phyloP scores from a whole-genome alignment of 208 protist species.

The Leishmania guyanensis region DNA sequence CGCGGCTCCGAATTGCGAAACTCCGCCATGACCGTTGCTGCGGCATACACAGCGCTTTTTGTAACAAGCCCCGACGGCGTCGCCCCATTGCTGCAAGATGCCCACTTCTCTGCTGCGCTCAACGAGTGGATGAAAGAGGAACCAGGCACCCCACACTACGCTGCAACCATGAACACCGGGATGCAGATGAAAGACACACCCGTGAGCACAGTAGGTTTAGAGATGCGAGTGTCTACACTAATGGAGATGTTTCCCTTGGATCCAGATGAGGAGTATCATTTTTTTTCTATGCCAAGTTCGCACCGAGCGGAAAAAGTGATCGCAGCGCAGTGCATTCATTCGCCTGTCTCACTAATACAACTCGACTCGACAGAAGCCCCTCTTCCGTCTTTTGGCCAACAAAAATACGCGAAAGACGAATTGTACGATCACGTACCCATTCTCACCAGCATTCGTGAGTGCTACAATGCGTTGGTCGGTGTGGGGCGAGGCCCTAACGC shows the following conservation, averaged over 20 bases:
- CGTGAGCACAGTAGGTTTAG: not conserved
- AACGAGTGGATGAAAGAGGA: constrained; percentile 38
- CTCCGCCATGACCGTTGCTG: constrained; percentile 38
- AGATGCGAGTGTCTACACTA: constrained; percentile 2
- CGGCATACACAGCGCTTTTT: constrained; percentile 44
- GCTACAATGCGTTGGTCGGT: constrained; percentile 68
- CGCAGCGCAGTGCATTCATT: not conserved
- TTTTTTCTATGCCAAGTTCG: constrained; percentile 8
- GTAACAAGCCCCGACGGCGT: constrained; percentile 28
- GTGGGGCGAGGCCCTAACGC: constrained; percentile 56
- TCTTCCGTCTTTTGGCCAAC: constrained; percentile 42
- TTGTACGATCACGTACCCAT: constrained; percentile 44
- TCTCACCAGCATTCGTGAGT: constrained; percentile 51
- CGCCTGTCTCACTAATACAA: not conserved
- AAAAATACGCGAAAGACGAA: constrained; percentile 41
- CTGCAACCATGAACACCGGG: not conserved
- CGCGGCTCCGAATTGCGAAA: constrained; percentile 25
- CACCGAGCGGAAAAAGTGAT: not conserved
- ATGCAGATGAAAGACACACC: not conserved
- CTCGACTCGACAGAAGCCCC: not conserved
- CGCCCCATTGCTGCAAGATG: constrained; percentile 31
- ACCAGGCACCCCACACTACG: not conserved
- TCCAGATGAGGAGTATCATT: constrained; percentile 30
- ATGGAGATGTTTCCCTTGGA: constrained; percentile 20
- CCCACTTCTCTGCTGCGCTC: constrained; percentile 25